Percentiles rank a stretch among this genome's conserved stretches.
Conservation (phyloP, 2,329 filamentous ascomycete species). For the Ustilaginoidea virens region DNA sequence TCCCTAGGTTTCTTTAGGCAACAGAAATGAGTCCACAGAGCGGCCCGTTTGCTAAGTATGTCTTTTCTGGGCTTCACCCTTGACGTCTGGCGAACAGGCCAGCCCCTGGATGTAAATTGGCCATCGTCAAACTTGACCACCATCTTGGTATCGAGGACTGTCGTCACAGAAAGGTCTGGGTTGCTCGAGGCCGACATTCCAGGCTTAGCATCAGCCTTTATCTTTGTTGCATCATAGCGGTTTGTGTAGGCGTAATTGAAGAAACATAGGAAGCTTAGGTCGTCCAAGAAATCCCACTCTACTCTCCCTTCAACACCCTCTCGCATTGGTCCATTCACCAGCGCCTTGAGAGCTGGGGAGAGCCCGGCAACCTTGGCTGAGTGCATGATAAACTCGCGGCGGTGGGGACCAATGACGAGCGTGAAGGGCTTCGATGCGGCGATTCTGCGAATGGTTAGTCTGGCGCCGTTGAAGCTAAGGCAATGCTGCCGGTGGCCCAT, state of each 20-base stretch:
- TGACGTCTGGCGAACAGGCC: background rate
- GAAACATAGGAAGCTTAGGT: background rate
- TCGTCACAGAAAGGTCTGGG: background rate
- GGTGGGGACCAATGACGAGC: background rate
- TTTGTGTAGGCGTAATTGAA: conserved; percentile 1
- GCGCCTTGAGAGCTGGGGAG: background rate
- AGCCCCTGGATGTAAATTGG: too few relatives aligned
- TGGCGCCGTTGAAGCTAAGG: too few relatives aligned
- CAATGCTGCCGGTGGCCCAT: too few relatives aligned
- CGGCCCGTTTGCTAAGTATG: background rate
- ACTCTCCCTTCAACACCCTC: background rate
- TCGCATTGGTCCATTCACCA: conserved; percentile 1
- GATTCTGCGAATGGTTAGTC: too few relatives aligned
- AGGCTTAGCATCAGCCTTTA: background rate
- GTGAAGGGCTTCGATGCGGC: background rate
- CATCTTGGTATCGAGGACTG: background rate
- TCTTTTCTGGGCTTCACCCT: background rate
- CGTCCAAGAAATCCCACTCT: background rate
- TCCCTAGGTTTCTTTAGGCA: background rate
- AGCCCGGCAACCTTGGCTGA: background rate
- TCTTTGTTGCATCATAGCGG: background rate
- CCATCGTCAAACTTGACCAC: background rate
- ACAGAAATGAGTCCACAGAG: background rate
- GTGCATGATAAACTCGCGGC: conserved; percentile 1
- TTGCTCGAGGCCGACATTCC: background rate